phyloP scores from a whole-genome alignment of 2,329 filamentous ascomycete species.

The Claviceps citrina region DNA sequence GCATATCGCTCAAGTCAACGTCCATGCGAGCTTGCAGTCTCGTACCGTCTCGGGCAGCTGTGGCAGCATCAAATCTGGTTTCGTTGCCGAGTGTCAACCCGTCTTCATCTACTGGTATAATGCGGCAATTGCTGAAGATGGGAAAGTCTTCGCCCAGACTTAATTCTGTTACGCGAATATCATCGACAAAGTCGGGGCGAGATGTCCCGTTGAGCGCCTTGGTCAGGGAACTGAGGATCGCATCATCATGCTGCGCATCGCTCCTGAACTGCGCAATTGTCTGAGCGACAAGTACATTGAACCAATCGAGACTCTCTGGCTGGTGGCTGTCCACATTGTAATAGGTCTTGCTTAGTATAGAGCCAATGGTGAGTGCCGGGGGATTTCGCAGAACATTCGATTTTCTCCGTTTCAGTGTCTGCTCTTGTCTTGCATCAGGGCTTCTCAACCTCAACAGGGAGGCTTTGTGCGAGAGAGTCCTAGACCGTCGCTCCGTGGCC shows the following conservation, averaged over 20 bases:
- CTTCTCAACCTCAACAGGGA: conserved; percentile 50
- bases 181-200: conserved; percentile 81
- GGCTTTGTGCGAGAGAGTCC: conserved; percentile 61
- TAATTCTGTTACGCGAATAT: conserved; percentile 86
- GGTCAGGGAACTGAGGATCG: conserved; percentile 71
- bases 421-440: conserved; percentile 23
- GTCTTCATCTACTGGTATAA: conserved; percentile 80
- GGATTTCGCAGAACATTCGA: conserved; percentile 59
- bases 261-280: conserved; percentile 90
- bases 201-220: conserved; percentile 74
- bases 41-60: conserved; percentile 46
- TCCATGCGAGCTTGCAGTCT: conserved; percentile 90
- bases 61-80: conserved; percentile 35
- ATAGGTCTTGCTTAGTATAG: conserved; percentile 90
- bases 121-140: conserved; percentile 94
- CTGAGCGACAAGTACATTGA: conserved; percentile 92
- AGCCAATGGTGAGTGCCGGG: conserved; percentile 71
- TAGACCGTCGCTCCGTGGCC: conserved; percentile 57
- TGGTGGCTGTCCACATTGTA: conserved; percentile 94
- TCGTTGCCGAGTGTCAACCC: conserved; percentile 41
- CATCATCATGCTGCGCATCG: conserved; percentile 82
- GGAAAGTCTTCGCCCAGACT: conserved; percentile 93
- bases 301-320: conserved; percentile 94
- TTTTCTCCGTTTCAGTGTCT: conserved; percentile 44
- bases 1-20: conserved; percentile 88